Evolutionary conservation across 2,329 filamentous ascomycete genomes (phyloP).

Genomic region (Incumbomyces delicatus): DNA sequence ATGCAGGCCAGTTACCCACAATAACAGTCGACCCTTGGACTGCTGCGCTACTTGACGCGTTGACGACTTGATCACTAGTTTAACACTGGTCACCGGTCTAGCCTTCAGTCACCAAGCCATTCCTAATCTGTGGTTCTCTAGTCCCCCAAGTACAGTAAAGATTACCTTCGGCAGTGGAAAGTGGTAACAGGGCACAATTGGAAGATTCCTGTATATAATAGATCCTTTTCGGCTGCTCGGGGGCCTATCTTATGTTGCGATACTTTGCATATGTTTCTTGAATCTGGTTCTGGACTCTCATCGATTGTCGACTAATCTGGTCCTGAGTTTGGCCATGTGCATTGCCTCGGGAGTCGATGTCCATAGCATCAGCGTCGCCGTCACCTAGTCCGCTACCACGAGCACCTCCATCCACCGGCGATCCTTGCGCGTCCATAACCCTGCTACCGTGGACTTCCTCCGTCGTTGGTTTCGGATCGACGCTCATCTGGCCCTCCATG

Average conservation of each 20-base stretch:
- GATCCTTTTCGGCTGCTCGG: too few species aligned
- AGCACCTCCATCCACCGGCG: conserved; percentile 18
- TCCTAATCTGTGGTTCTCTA: too few species aligned
- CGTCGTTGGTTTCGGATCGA: conserved; percentile 45
- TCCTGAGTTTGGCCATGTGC: conserved; percentile 52
- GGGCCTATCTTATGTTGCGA: not conserved
- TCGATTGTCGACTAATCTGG: conserved; percentile 52
- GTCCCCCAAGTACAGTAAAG: too few species aligned
- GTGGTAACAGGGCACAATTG: too few species aligned
- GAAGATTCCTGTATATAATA: too few species aligned
- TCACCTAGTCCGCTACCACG: conserved; percentile 29
- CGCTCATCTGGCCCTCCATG: conserved; percentile 52
- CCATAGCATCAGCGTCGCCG: conserved; percentile 32
- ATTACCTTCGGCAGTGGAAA: too few species aligned
- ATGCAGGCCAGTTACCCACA: too few species aligned
- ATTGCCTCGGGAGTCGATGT: conserved; percentile 50
- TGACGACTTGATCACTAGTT: too few species aligned
- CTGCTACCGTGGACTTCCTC: conserved; percentile 36
- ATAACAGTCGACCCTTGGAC: too few species aligned
- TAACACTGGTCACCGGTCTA: too few species aligned
- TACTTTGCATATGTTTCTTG: not conserved
- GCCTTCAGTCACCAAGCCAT: too few species aligned
- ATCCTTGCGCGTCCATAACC: conserved; percentile 29
- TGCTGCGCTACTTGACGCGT: too few species aligned
- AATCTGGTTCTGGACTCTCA: conserved; percentile 33